phyloP scores from a whole-genome alignment of 164 flowering plant genomes.

The Stephania japonica region DNA sequence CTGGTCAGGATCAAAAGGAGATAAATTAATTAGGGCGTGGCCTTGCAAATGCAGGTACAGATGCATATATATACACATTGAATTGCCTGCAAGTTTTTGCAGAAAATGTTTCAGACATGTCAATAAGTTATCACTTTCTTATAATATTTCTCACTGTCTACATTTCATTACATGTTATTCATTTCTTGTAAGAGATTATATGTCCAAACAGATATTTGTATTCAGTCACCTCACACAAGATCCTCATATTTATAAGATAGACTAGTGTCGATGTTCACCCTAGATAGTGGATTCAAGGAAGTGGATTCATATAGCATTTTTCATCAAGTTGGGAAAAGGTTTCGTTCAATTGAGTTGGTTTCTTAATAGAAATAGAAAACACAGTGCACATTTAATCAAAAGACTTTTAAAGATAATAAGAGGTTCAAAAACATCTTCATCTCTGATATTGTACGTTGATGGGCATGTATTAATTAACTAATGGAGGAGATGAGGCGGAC shows the following conservation, averaged over 20 bases:
- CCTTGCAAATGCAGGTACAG: neutral
- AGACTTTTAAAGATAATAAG: too few species aligned
- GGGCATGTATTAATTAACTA: too few species aligned
- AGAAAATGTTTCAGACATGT: neutral
- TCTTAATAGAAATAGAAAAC: too few species aligned
- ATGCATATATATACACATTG: neutral
- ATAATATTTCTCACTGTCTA: neutral
- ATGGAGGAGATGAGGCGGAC: too few species aligned
- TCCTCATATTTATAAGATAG: neutral
- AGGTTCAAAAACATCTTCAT: too few species aligned
- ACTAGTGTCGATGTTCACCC: neutral
- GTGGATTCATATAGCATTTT: neutral
- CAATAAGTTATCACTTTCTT: neutral
- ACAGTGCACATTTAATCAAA: too few species aligned
- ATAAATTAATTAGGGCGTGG: neutral
- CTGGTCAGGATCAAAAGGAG: conserved; percentile 24
- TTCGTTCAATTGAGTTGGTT: neutral
- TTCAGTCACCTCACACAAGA: neutral
- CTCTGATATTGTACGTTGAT: too few species aligned
- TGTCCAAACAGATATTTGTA: neutral
- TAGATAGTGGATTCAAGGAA: neutral
- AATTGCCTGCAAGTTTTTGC: too few species aligned
- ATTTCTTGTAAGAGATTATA: neutral
- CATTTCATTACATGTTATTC: neutral
- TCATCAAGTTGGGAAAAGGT: neutral